These are phyloP conservation scores for Neurospora terricola DNA, from an alignment of 495 filamentous ascomycete species.

Conservation along the genomic window DNA sequence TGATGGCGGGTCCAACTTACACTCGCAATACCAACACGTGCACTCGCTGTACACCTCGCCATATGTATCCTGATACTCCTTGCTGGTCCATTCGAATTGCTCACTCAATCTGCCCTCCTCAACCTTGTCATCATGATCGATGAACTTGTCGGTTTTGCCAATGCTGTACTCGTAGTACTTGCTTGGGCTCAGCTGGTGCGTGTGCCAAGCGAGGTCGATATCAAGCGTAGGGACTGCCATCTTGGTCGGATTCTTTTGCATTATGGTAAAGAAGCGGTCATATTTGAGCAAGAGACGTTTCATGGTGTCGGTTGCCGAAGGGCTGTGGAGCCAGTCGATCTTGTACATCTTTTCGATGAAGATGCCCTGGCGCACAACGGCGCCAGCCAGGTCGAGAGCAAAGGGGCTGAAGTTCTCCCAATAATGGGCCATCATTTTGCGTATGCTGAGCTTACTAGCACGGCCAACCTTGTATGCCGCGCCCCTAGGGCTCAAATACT, in stretches of 20 bases:
- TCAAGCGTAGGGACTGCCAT: constrained; percentile 75
- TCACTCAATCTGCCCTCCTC: constrained; percentile 49
- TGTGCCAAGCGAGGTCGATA: constrained; percentile 81
- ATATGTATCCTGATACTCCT: constrained; percentile 52
- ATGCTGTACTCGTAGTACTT: constrained; percentile 52
- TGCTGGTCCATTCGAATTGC: constrained; percentile 67
- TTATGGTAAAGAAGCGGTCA: constrained; percentile 56
- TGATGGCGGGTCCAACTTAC: constrained; percentile 10
- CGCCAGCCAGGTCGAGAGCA: constrained; percentile 64
- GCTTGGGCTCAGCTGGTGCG: constrained; percentile 53
- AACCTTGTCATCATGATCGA: constrained; percentile 86
- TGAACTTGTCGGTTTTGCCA: constrained; percentile 37
- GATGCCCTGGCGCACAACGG: constrained; percentile 68
- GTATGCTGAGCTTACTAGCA: constrained; percentile 41
- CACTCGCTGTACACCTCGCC: constrained; percentile 68
- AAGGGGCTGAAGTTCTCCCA: constrained; percentile 67
- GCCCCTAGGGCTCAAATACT: not conserved
- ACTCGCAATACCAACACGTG: constrained; percentile 86
- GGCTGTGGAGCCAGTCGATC: constrained; percentile 67
- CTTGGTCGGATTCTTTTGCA: constrained; percentile 39
- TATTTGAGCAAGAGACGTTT: constrained; percentile 59
- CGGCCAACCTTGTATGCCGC: constrained; percentile 10
- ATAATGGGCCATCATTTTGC: constrained; percentile 71
- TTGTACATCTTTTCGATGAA: constrained; percentile 79
- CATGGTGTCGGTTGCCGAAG: constrained; percentile 56